A percentile compares a stretch with the other conserved stretches of the same genome.
Evolutionary conservation across 2,329 filamentous ascomycete species (phyloP).

Genomic region (Orbilia oligospora): DNA sequence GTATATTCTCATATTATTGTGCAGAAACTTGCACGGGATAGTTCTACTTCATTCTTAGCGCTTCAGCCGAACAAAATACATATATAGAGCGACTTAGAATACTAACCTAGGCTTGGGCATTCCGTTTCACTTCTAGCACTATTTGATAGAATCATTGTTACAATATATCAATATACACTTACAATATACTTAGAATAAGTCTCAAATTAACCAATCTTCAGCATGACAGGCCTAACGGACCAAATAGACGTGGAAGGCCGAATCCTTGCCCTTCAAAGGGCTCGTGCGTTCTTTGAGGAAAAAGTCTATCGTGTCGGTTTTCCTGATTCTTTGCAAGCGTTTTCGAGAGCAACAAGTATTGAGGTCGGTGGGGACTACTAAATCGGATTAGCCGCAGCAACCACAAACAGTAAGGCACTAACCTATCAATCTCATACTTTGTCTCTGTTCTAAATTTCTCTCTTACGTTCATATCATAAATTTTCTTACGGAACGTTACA

Average conservation of each 20-base stretch:
- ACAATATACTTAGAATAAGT: too few species aligned
- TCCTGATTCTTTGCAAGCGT: background rate
- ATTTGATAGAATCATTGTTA: background rate
- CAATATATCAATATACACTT: background rate
- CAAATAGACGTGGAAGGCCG: background rate
- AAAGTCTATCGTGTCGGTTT: background rate
- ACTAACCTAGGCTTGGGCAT: background rate
- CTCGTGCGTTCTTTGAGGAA: background rate
- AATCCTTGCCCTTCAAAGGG: background rate
- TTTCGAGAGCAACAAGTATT: conserved; percentile 1
- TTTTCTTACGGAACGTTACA: background rate
- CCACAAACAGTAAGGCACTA: background rate
- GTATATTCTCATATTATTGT: too few species aligned
- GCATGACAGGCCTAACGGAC: background rate
- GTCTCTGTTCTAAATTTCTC: background rate
- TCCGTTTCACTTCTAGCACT: too few species aligned
- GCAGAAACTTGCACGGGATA: too few species aligned
- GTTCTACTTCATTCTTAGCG: too few species aligned
- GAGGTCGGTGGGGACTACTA: background rate
- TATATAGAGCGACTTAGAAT: background rate
- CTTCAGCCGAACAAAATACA: background rate
- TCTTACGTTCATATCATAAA: background rate
- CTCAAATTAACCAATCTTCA: too few species aligned
- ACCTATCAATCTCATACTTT: background rate
- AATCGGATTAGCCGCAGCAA: background rate